Base-by-base conservation (phyloP, 139 green algal species). In the Closterium sp. region DNA sequence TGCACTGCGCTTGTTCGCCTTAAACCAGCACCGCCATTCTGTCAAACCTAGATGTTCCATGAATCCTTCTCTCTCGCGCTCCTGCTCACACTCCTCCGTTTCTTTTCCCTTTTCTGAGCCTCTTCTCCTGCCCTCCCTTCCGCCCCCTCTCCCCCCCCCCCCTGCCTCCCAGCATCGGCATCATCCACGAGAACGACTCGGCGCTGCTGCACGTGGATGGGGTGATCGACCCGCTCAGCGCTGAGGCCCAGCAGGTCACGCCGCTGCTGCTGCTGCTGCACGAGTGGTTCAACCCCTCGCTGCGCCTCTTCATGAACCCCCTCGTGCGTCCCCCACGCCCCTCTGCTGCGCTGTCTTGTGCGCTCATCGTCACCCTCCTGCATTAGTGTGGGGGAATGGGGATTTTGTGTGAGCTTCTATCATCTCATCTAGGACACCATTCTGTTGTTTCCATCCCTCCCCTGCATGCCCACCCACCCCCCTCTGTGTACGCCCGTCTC, bases 181-280 rank as follows among this genome's bases (percentile, higher is more conserved):
- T 91, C n/a, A 34, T 33, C 23, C 84, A 94, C 43, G 76, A 36
- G 12, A 21, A 23, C 36, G 31, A 69, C 87, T 64, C 89, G 12
- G 89, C 83, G 21, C 83, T 94, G 25, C 31, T 95, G 9, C 35
- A 90, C 28, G 66, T 96, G 0, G 91, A 93, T 8, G 94, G 90
- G 1, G 76, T 96, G 8, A 34, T 96, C 2, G 93, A 96, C 89
- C 95, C 95, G 19, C 91, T 96, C 6, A 95, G 90, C 83, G 87
- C 90, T n/a, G 87, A 87, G 33, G 95, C 95, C 4, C 95, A 96
- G 91, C 91, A 90, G 84, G 21, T 95, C 4, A 87, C 91, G n/a
- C 91, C 95, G 2, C 86, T 96, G 32, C 89, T 96, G 34, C 28
- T 94, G 36, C 88, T 95, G 31, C 89, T 96, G 10, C 88, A 95